Conservation (phyloP, 23 red algal genomes). For the Gracilaria gracilis region DNA sequence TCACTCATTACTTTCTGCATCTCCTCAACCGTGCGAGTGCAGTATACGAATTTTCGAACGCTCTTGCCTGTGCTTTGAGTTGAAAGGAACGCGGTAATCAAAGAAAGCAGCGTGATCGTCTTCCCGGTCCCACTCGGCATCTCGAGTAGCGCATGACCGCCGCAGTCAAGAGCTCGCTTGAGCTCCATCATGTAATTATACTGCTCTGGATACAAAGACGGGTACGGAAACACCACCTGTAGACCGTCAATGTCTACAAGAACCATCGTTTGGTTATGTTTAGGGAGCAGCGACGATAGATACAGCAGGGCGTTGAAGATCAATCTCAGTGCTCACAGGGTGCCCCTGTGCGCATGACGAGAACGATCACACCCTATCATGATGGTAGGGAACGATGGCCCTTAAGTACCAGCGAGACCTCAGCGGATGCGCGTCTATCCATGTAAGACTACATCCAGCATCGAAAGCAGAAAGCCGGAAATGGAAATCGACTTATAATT, state of each 20-base stretch:
- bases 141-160: conserved; percentile 91
- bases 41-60: conserved; percentile 95
- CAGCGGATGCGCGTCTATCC: too few species aligned
- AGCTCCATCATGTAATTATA: conserved; percentile 93
- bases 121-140: conserved; percentile 99
- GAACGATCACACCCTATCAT: too few species aligned
- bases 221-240: conserved; percentile 93
- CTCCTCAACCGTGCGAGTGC: conserved; percentile 98
- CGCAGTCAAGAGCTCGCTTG: conserved; percentile 89
- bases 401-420: too few species aligned
- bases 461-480: too few species aligned
- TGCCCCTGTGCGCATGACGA: too few species aligned
- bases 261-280: conserved; percentile 6
- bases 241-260: conserved; percentile 77
- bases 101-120: conserved; percentile 96
- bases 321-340: too few species aligned
- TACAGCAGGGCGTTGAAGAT: too few species aligned
- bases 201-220: conserved; percentile 95
- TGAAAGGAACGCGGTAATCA: conserved; percentile 92
- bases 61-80: conserved; percentile 48
- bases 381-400: too few species aligned
- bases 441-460: too few species aligned
- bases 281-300: background rate
- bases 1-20: conserved; percentile 97
- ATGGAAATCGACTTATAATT: too few species aligned